Evolutionary conservation across 2,329 filamentous ascomycete genomes (phyloP).

Genomic region (Colletotrichum eremochloae): DNA sequence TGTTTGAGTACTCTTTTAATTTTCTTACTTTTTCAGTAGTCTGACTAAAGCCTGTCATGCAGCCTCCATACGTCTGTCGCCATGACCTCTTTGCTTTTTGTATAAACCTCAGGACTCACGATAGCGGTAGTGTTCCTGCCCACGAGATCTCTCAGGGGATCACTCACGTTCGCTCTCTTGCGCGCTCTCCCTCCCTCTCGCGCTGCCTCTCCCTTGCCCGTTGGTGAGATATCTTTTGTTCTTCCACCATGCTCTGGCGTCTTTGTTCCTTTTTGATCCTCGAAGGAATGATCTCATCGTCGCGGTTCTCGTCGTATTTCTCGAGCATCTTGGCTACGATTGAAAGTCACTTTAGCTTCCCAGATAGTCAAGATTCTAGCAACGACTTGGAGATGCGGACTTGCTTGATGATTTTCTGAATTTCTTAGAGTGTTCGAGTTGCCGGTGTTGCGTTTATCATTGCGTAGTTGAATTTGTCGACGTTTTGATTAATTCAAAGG

Average conservation of each 20-base stretch:
- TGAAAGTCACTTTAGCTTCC: neutral
- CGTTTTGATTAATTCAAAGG: neutral
- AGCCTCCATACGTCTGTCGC: no score
- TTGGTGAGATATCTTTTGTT: neutral
- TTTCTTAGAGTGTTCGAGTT: neutral
- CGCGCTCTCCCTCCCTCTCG: neutral
- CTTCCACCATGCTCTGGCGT: neutral
- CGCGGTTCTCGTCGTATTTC: neutral
- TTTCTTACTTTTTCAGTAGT: no score
- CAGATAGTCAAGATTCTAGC: fast-evolving
- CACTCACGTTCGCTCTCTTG: neutral
- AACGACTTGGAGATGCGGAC: no score
- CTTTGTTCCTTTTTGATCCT: no score
- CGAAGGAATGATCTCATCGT: neutral
- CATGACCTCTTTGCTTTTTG: neutral
- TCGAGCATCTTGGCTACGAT: neutral
- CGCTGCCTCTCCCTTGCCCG: neutral
- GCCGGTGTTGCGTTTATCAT: neutral
- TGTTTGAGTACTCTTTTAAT: no score
- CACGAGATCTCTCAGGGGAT: neutral
- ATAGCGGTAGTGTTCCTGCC: neutral
- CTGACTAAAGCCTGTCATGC: neutral
- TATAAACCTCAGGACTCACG: neutral
- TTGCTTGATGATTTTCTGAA: no score
- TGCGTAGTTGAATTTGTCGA: fast-evolving